Evolutionary conservation across 129 eudicot species (phyloP).

Genomic region (Dittrichia graveolens): DNA sequence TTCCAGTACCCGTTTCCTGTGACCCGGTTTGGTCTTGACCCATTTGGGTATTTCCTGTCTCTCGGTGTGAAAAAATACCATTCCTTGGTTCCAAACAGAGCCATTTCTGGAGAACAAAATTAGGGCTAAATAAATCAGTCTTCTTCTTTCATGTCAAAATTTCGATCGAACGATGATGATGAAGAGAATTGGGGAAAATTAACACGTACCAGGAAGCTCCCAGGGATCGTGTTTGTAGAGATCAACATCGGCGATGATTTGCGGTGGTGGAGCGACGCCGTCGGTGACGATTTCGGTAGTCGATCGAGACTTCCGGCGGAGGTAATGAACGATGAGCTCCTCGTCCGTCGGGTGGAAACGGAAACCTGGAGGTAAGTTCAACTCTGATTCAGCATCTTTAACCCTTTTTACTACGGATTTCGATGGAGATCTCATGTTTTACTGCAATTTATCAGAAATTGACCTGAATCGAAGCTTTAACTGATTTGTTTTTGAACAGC

Average conservation of each 20-base stretch:
- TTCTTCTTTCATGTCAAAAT: neutral
- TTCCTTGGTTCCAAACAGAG: slow-evolving; percentile 41
- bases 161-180: neutral
- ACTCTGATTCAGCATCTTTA: slow-evolving; percentile 42
- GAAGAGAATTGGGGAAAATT: neutral
- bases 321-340: slow-evolving; percentile 39
- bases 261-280: slow-evolving; percentile 22
- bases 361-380: slow-evolving; percentile 44
- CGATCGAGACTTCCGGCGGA: slow-evolving; percentile 24
- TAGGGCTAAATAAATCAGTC: too few relatives aligned
- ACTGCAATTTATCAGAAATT: neutral
- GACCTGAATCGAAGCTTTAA: too few relatives aligned
- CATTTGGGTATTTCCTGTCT: slow-evolving; percentile 45
- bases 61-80: slow-evolving; percentile 53
- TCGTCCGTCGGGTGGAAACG: slow-evolving; percentile 49
- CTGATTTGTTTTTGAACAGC: too few relatives aligned
- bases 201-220: slow-evolving; percentile 46
- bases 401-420: slow-evolving; percentile 20
- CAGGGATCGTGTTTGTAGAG: slow-evolving; percentile 45
- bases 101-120: slow-evolving; percentile 25
- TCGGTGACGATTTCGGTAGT: neutral
- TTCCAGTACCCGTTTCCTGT: slow-evolving; percentile 49
- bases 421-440: slow-evolving; percentile 35
- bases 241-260: slow-evolving; percentile 44
- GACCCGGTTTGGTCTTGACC: slow-evolving; percentile 43